Evolutionary conservation across 768 basidiomycete species (phyloP), one percentile per base, ranked within the genome.

Genomic region (Suillus subluteus): DNA sequence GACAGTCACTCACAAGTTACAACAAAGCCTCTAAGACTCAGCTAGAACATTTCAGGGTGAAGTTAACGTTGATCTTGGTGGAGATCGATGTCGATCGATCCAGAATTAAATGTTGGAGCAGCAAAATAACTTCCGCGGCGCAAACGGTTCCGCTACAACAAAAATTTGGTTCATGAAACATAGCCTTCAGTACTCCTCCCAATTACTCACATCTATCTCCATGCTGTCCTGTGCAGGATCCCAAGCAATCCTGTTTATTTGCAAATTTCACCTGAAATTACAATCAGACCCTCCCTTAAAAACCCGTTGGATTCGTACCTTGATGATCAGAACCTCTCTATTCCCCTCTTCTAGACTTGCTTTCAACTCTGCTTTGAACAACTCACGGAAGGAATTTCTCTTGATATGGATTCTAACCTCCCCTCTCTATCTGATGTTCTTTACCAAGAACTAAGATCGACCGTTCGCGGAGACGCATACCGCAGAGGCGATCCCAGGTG

Each of bases 391-490:
- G 32, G 23, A 3, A 13, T 21, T 3, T 38, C 12, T 56, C 55
- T 40, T 62, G 37, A 32, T 32, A 55, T 58, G 56, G 59, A 55
- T 37, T 8, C 66, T 11, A 58, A 43, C 13, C 37, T 65, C n/a
- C 43, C 65, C 54, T 43, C 37, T 21, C 59, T 76, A 11, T 40
- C 70, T 5, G n/a, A 59, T 16, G 74, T 77, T 21, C 77, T 84
- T 30, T 79, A 82, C 70, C 75, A 82, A 55, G 84, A 87, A 71
- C 80, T 88, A 26, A 78, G 77, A 15, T 74, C 80, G 26, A 69
- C 79, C 9, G 81, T 86, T 68, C 78, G 83, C 61, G 87, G 87
- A 18, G 75, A 80, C 11, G 78, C 87, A 35, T 81, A 83, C 70
- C 77, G 81, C 67, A 78, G 82, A 41, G 75, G 76, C 40, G 81